Percentiles rank a stretch among this genome's conserved stretches.
phyloP scores from a whole-genome alignment of 306 rosid species.

The Herpetospermum pedunculosum region DNA sequence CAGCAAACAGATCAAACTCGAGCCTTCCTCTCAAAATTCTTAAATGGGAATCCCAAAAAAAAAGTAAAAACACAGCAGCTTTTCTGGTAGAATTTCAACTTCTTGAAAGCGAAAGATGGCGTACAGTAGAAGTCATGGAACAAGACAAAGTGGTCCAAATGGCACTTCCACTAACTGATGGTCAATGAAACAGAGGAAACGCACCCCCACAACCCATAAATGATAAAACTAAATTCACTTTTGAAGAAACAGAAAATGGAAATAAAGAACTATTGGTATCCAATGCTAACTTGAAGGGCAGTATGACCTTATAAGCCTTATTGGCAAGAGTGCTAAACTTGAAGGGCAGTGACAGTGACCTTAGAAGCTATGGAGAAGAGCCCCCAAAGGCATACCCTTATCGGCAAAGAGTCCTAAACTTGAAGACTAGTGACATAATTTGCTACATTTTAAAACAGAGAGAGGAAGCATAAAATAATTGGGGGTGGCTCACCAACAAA shows the following conservation, averaged over 20 bases:
- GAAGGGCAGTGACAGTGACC: not conserved
- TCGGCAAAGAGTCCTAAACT: not conserved
- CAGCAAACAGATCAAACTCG: not conserved
- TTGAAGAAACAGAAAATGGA: not conserved
- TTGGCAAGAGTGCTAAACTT: not conserved
- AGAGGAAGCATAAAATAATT: not conserved
- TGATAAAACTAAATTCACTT: not conserved
- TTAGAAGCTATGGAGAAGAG: not conserved
- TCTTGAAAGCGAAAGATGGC: slow-evolving; percentile 6
- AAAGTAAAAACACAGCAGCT: not conserved
- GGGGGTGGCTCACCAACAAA: not conserved
- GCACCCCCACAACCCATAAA: not conserved
- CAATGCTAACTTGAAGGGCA: not conserved
- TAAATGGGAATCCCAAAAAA: not conserved
- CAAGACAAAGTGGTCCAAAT: slow-evolving; percentile 5
- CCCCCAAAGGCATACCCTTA: slow-evolving; percentile 1
- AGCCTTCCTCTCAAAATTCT: not conserved
- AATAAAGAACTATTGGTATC: not conserved
- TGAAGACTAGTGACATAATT: not conserved
- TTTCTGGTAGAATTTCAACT: slow-evolving; percentile 3
- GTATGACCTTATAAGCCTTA: not conserved
- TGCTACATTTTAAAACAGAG: not conserved
- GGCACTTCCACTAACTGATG: not conserved
- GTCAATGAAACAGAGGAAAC: not conserved
- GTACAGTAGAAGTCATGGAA: not conserved